Evolutionary conservation across 331 rosid species (phyloP), one percentile per base, ranked within the genome.

Genomic region (Spiraea crenata): DNA sequence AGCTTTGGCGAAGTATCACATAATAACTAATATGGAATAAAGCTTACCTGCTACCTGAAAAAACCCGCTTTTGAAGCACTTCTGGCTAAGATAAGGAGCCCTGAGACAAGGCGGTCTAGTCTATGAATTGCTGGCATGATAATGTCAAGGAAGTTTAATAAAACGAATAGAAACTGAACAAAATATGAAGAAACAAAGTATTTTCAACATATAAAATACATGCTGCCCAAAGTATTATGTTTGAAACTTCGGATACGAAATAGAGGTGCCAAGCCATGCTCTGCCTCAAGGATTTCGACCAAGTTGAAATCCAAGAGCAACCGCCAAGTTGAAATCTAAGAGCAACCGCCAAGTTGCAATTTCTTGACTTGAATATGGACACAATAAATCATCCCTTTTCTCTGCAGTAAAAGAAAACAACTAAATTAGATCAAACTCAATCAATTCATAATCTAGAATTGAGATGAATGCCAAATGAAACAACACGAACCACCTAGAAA

Each of bases 81-180:
- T 89, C 96, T 86, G 44, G 96, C 96, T 81, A 95, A 81, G 78
- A 91, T 95, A 76, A 95, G 95, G 73, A 95, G 99, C 67, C 99
- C 96, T 9, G 96, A 95, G 80, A 95, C 99, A 66, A 91, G 90
- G n/a, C 96, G 99, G 83, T 95, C 99, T 52, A 91, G 80, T 41
- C 96, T 88, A 86, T 95, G 99, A 80, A 95, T 13, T 7, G 98
- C 99, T 95, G 57, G 72, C 74, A 80, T 65, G 48, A 67, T 77
- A 44, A 38, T 51, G 90, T 95, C 82, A 89, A 95, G 99, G 90
- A 56, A 82, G 51, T 78, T 69, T 60, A 57, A 76, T 38, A 63
- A 54, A 78, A 39, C 13, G 17, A 35, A 34, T 42, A 39, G 50
- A 76, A 64, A 67, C 49, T 50, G 16, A 50, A 42, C 35, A n/a